These are phyloP conservation scores for Teunomyces lycoperdinae DNA, from an alignment of 805 yeast genomes.

Conservation along the genomic window DNA sequence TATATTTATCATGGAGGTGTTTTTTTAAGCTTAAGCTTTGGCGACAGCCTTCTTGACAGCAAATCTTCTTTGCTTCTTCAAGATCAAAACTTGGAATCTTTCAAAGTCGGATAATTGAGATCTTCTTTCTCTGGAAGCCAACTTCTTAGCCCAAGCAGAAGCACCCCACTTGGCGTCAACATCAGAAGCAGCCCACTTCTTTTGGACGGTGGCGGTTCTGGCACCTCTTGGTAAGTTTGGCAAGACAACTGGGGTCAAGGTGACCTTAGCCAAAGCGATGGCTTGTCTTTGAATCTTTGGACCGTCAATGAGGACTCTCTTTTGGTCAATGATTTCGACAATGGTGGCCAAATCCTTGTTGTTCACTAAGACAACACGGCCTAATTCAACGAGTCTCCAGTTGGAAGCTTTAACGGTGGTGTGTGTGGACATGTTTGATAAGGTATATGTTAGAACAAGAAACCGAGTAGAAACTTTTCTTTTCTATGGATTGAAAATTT, in stretches of 20 bases:
- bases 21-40: constrained; percentile 64
- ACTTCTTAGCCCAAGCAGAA: constrained; percentile 97
- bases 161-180: constrained; percentile 88
- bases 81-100: constrained; percentile 98
- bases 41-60: constrained; percentile 96
- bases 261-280: constrained; percentile 79
- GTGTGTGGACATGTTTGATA: constrained; percentile 10
- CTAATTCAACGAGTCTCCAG: constrained; percentile 99
- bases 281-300: constrained; percentile 96
- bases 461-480: constrained; percentile 3
- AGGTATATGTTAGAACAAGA: constrained; percentile 3
- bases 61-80: constrained; percentile 95
- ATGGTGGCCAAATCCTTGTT: constrained; percentile 92
- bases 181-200: constrained; percentile 92
- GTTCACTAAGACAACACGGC: constrained; percentile 91
- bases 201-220: constrained; percentile 76
- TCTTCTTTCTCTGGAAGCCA: constrained; percentile 93
- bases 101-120: constrained; percentile 92
- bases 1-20: constrained; percentile 9
- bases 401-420: constrained; percentile 89
- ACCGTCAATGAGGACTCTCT: constrained; percentile 97
- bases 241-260: constrained; percentile 88
- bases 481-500: neutral
- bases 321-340: constrained; percentile 98
- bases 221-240: constrained; percentile 92